Evolutionary conservation across 805 yeast species (phyloP).

Genomic region (Metschnikowia peoriensis): DNA sequence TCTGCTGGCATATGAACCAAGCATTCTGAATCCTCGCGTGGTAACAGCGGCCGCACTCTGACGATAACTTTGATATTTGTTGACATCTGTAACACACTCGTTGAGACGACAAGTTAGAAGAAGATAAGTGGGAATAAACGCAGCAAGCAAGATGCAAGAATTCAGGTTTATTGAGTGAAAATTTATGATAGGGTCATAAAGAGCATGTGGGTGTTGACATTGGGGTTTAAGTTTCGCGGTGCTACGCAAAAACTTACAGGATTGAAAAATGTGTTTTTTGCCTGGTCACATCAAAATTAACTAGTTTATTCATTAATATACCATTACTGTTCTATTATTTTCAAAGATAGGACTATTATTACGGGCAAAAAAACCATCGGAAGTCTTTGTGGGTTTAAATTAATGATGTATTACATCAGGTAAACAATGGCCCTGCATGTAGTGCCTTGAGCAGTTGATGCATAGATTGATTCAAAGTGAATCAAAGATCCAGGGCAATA

Average conservation of each 20-base stretch:
- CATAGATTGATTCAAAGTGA: no score
- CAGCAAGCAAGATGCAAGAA: no score
- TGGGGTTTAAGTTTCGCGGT: not conserved
- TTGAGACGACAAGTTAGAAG: not conserved
- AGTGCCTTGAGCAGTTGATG: no score
- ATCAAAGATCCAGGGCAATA: no score
- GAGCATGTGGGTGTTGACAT: not conserved
- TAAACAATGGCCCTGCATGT: no score
- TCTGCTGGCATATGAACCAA: constrained; percentile 32
- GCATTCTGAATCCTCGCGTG: constrained; percentile 27
- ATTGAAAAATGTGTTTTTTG: not conserved
- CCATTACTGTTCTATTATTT: not conserved
- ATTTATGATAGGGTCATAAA: not conserved
- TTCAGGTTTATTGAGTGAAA: not conserved
- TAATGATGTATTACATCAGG: no score
- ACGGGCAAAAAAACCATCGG: no score
- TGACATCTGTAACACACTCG: constrained; percentile 2
- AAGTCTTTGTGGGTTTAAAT: no score
- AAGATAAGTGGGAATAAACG: not conserved
- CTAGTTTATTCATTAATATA: not conserved
- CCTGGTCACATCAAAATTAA: no score
- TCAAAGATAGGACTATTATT: no score
- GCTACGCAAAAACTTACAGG: not conserved
- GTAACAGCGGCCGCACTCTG: constrained; percentile 48
- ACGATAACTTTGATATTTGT: constrained; percentile 47